phyloP scores from a whole-genome alignment of 1,284 basidiomycete species.

The Austroboletus rostrupii region DNA sequence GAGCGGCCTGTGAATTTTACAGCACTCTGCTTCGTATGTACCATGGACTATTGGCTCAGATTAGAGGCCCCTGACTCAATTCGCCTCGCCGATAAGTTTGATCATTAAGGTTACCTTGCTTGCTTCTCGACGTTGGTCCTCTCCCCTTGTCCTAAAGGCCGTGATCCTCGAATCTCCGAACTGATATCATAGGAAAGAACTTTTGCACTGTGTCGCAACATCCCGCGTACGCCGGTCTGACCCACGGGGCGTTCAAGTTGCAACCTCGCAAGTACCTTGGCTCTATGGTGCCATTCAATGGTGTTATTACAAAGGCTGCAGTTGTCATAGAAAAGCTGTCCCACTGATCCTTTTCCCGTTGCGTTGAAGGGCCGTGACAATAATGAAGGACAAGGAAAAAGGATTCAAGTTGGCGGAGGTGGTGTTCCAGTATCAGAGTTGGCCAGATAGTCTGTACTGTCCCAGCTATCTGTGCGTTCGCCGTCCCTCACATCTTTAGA shows the following conservation, averaged over 20 bases:
- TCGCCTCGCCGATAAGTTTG: too few species aligned
- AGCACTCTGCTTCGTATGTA: too few species aligned
- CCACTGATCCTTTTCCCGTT: slow-evolving; percentile 22
- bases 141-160: slow-evolving; percentile 10
- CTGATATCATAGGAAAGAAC: slow-evolving; percentile 8
- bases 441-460: too few species aligned
- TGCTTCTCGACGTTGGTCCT: not conserved
- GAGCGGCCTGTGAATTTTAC: too few species aligned
- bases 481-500: not conserved
- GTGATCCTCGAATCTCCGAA: slow-evolving; percentile 24
- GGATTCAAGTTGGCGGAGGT: slow-evolving; percentile 11
- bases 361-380: slow-evolving; percentile 11
- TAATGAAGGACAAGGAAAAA: slow-evolving; percentile 18
- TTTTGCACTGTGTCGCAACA: slow-evolving; percentile 7
- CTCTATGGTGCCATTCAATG: slow-evolving; percentile 3
- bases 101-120: too few species aligned
- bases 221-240: slow-evolving; percentile 20
- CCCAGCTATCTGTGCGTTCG: too few species aligned
- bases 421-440: not conserved
- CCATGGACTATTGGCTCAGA: too few species aligned
- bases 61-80: too few species aligned
- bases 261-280: slow-evolving; percentile 4
- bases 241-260: not conserved
- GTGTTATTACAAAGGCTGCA: slow-evolving; percentile 16
- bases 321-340: slow-evolving; percentile 18